A percentile compares a stretch with the other conserved stretches of the same genome.
phyloP scores from a whole-genome alignment of 371 early-diverging fungal species.

The Dipsacomyces acuminosporus region DNA sequence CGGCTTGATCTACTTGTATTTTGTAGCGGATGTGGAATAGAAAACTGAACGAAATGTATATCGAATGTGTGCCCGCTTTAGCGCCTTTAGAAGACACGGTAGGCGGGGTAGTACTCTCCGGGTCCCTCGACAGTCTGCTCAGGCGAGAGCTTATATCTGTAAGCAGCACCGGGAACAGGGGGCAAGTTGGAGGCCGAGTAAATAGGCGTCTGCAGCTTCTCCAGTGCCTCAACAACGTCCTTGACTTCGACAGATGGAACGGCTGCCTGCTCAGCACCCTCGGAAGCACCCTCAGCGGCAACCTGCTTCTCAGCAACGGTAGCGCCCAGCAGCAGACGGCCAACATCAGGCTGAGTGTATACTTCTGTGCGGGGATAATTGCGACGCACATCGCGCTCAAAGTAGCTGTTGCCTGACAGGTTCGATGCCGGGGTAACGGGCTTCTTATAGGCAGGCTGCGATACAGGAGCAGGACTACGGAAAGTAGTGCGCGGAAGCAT shows the following conservation, averaged over 20 bases:
- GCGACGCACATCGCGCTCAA: slow-evolving; percentile 82
- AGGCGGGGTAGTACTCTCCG: slow-evolving; percentile 49
- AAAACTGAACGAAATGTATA: neutral
- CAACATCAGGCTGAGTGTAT: slow-evolving; percentile 74
- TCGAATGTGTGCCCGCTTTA: too few relatives aligned
- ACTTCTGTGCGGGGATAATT: slow-evolving; percentile 85
- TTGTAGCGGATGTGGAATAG: neutral
- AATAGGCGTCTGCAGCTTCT: slow-evolving; percentile 44
- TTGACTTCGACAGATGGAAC: slow-evolving; percentile 25
- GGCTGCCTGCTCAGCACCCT: slow-evolving; percentile 13
- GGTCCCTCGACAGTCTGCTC: slow-evolving; percentile 41
- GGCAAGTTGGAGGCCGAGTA: slow-evolving; percentile 51
- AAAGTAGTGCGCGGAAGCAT: slow-evolving; percentile 42
- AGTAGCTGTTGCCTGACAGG: slow-evolving; percentile 82
- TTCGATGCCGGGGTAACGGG: slow-evolving; percentile 53
- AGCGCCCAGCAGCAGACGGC: slow-evolving; percentile 46
- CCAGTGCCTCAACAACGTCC: slow-evolving; percentile 38
- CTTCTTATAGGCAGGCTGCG: slow-evolving; percentile 39
- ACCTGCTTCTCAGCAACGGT: slow-evolving; percentile 44
- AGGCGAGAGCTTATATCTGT: slow-evolving; percentile 44
- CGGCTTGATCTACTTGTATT: slow-evolving; percentile 1
- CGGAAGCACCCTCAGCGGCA: slow-evolving; percentile 33
- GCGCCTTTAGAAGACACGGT: slow-evolving; percentile 39
- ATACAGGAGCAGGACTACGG: slow-evolving; percentile 42
- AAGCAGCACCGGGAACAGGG: slow-evolving; percentile 48